Evolutionary conservation across 192 early-diverging fungal species (phyloP), one percentile per base, ranked within the genome.

Genomic region (Oehlia diaphana): DNA sequence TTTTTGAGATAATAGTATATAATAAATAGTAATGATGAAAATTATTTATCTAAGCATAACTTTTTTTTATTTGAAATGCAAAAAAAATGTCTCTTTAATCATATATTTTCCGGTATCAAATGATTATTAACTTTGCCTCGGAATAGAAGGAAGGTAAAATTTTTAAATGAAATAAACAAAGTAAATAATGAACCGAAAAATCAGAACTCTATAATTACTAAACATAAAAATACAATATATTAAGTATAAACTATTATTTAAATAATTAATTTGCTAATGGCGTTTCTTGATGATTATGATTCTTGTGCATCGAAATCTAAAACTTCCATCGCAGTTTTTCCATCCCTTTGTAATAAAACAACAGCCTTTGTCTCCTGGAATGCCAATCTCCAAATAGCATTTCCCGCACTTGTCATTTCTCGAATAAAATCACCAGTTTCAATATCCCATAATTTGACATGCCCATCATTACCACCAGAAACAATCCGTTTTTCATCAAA

Each of bases 381-480:
- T 28, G 84, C 82, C 2, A 88, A 83, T 58, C 87, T 89, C 98
- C 98, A 99, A 5, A 99, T 95, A 0, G 95, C 93, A 7, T 91
- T 88, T n/a, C 97, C 90, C 4, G 92, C 89, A 14, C 87, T 83
- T 31, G 97, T 89, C 35, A 98, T 84, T 78, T 94, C 90, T 19
- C 96, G 85, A 21, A 97, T 92, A 81, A 95, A 93, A 26, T 89
- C 85, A 5, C 97, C 97, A 16, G 94, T 93, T 31, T 88, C 82
- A 1, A 96, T 88, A 81, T 99, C 96, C 98, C 98, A 99, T 37
- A 98, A 82, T 80, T 98, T 99, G 72, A 99, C 90, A 0, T 94
- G 94, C 0, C 93, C 94, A 79, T 98, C 98, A 31, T 94, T 94
- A 0, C 89, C 89, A 31, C 97, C 98, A 4, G 93, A 94, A n/a